A percentile compares a stretch with the other conserved stretches of the same genome.
These are phyloP conservation scores for Candida pseudoglaebosa DNA, from an alignment of 805 yeast species.

Conservation along the genomic window DNA sequence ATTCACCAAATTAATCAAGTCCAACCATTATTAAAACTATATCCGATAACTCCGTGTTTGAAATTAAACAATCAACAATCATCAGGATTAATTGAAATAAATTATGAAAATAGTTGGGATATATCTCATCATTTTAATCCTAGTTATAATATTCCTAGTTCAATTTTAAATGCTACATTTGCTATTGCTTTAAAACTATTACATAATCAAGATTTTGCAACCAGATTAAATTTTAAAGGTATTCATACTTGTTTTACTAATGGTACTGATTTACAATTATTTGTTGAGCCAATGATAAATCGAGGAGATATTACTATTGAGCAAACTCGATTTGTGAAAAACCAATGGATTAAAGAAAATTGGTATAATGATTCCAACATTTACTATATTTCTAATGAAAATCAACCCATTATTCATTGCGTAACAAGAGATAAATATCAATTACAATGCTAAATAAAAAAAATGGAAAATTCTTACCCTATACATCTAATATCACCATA, in stretches of 20 bases:
- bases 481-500: too few relatives aligned
- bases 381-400: neutral
- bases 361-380: neutral
- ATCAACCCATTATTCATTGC: neutral
- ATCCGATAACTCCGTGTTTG: conserved; percentile 2
- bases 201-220: neutral
- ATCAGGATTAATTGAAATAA: neutral
- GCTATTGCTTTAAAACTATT: neutral
- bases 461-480: too few relatives aligned
- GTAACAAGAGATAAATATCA: neutral
- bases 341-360: neutral
- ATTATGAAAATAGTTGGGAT: conserved; percentile 3
- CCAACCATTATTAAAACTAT: too few relatives aligned
- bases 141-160: neutral
- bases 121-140: neutral
- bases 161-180: conserved; percentile 1
- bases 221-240: neutral
- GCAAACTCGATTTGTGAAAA: neutral
- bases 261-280: neutral
- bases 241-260: neutral
- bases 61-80: neutral
- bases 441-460: too few relatives aligned
- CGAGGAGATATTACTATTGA: neutral
- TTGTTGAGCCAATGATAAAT: neutral
- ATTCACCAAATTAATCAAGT: too few relatives aligned